These are phyloP conservation scores for Boletus rex-veris DNA, from an alignment of 768 basidiomycete genomes.

Conservation along the genomic window DNA sequence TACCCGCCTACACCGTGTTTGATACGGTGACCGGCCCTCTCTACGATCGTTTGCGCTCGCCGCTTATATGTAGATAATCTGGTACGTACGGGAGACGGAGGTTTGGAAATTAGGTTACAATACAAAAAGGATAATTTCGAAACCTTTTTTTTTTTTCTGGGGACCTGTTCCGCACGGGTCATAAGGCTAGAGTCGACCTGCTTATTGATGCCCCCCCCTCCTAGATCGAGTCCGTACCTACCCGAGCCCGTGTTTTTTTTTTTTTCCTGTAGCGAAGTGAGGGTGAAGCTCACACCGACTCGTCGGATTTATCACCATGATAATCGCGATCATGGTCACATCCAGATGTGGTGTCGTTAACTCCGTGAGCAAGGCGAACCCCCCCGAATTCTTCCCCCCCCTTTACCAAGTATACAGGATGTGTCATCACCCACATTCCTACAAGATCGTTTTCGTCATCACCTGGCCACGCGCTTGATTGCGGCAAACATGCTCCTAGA, in stretches of 20 bases:
- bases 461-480: too few species aligned
- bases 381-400: too few species aligned
- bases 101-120: not conserved
- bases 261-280: slow-evolving; percentile 18
- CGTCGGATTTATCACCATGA: not conserved
- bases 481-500: too few species aligned
- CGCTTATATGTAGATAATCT: too few species aligned
- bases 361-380: too few species aligned
- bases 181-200: not conserved
- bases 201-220: too few species aligned
- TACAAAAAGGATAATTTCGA: too few species aligned
- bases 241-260: not conserved
- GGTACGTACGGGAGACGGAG: slow-evolving; percentile 8
- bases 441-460: too few species aligned
- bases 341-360: not conserved
- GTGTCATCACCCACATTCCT: too few species aligned
- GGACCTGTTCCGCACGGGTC: not conserved
- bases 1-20: slow-evolving; percentile 4
- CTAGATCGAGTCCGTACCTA: not conserved
- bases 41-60: not conserved
- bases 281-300: slow-evolving; percentile 15
- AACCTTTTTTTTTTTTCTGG: not conserved
- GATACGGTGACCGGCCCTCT: slow-evolving; percentile 16
- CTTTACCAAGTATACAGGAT: too few species aligned
- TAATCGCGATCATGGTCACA: not conserved